Base-by-base conservation (phyloP, 1,284 basidiomycete species). In the Naganishia liquefaciens region DNA sequence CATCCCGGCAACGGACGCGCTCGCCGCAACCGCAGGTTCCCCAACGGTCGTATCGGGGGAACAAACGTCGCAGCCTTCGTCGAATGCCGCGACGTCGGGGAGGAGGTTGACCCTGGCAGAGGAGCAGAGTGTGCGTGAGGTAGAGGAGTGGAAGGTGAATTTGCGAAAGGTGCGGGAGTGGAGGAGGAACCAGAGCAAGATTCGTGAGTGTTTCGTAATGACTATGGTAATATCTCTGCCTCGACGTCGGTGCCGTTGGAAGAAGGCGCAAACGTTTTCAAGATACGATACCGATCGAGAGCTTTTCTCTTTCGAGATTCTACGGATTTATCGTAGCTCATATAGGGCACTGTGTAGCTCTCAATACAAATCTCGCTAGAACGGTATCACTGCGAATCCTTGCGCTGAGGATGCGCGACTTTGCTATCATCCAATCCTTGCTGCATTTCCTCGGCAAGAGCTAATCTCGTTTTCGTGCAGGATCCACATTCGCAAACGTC, bases 141-240 rank as follows among this genome's bases (percentile, higher is more conserved):
- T 49, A 44, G 71, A 73, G 13, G 74, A 73, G 21, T 79, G 76
- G 72, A 70, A 72, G 69, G 65, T 74, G 54, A 76, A 77, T 68
- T 51, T 79, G 62, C 66, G 68, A 28, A 72, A 77, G 61, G 73
- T 73, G 30, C 70, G 74, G 54, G 70, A 73, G 52, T 78, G 72
- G 70, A 68, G 76, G 57, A 67, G 72, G 51, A 68, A 68, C 13
- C 67, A 71, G 52, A 74, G 72, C 19, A 54, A 63, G 21, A 68
- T 72, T 33, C 68, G 74, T 78, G 68, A 71, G 76, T 74, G 49
- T 37, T 21, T 21, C n/a, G 44, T n/a, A n/a, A n/a, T n/a, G n/a
- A n/a, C n/a, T n/a, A 23, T 46, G 23, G 9, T 3, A 33, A 3
- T 28, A 23, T 10, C n/a, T n/a, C n/a, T n/a, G n/a, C n/a, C n/a